Evolutionary conservation across 306 rosid species (phyloP).

Genomic region (Begonia fuchsioides): DNA sequence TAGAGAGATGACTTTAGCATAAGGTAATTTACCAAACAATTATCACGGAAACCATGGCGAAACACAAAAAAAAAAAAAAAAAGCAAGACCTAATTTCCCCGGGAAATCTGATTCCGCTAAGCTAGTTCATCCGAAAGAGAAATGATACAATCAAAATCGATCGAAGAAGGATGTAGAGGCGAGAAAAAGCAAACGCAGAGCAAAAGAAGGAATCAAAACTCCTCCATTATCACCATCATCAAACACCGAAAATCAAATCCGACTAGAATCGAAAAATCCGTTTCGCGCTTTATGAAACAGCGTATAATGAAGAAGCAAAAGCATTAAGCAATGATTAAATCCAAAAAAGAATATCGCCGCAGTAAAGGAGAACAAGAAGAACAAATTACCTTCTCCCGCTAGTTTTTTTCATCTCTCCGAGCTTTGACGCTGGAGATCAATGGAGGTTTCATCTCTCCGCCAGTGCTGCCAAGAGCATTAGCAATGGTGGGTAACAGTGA

Average conservation of each 20-base stretch:
- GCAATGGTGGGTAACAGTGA: not conserved
- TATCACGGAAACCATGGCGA: not conserved
- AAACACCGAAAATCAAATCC: no score
- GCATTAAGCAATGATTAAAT: not conserved
- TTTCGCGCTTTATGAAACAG: not conserved
- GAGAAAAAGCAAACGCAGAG: no score
- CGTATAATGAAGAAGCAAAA: not conserved
- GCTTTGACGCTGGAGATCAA: not conserved
- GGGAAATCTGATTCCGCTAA: not conserved
- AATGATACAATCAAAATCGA: not conserved
- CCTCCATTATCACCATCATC: no score
- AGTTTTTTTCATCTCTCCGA: not conserved
- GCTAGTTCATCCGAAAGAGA: not conserved
- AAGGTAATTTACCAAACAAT: not conserved
- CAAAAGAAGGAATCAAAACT: no score
- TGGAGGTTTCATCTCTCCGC: not conserved
- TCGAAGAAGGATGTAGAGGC: no score
- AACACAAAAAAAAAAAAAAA: not conserved
- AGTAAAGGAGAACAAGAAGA: not conserved
- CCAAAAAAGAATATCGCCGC: not conserved
- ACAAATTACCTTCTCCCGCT: not conserved
- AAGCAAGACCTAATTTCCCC: not conserved
- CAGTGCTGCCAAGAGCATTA: not conserved
- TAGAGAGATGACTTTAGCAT: not conserved
- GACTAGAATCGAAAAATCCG: no score